phyloP scores from a whole-genome alignment of 345 rosid genomes.

The Melaleuca alternifolia region DNA sequence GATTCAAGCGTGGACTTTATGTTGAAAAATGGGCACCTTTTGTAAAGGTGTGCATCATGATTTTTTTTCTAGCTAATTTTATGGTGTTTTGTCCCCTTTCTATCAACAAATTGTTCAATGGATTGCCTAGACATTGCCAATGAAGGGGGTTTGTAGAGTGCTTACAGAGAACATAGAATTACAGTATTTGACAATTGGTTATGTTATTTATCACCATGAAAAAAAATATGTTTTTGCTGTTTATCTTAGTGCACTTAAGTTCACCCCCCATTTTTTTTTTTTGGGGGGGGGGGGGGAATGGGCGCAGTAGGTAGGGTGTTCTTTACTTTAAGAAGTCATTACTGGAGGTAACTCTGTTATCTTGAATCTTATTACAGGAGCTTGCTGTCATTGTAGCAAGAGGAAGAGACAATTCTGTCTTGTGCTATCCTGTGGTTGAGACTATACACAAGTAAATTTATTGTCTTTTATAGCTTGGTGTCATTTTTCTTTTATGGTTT shows the following conservation, averaged over 20 bases:
- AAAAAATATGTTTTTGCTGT: neutral
- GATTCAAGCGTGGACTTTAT: slow-evolving; percentile 59
- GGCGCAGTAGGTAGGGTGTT: too few relatives aligned
- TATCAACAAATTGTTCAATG: neutral
- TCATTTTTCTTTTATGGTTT: neutral
- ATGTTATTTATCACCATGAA: neutral
- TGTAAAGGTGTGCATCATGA: slow-evolving; percentile 40
- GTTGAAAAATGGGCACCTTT: slow-evolving; percentile 97
- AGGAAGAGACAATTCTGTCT: slow-evolving; percentile 74
- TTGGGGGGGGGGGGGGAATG: too few relatives aligned
- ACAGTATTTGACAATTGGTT: neutral
- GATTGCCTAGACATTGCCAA: neutral
- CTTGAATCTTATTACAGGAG: slow-evolving; percentile 32
- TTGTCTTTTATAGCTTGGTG: neutral
- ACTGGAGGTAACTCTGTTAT: neutral
- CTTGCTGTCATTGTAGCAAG: slow-evolving; percentile 92
- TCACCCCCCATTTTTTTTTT: too few relatives aligned
- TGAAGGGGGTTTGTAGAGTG: neutral
- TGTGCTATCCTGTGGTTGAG: slow-evolving; percentile 89
- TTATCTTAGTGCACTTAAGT: neutral
- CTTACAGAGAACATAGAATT: neutral
- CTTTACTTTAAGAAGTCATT: neutral
- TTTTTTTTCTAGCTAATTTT: neutral
- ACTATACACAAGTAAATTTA: slow-evolving; percentile 72
- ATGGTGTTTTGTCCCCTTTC: neutral